Evolutionary conservation across 495 filamentous ascomycete genomes (phyloP).

Genomic region (Trypethelium eluteriae): DNA sequence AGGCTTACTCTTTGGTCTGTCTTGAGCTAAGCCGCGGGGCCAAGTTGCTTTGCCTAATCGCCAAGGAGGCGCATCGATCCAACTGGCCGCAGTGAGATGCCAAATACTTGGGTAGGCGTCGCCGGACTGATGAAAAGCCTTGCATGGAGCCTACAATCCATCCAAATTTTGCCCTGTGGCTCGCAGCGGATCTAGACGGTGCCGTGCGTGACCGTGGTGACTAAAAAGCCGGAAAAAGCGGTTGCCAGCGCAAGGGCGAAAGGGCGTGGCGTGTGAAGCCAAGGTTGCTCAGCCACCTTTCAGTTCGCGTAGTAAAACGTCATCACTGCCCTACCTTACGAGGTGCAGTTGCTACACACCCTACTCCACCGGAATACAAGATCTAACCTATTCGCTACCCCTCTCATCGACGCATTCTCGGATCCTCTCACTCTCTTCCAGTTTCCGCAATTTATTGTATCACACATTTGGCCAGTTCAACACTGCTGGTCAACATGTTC

Average conservation of each 20-base stretch:
- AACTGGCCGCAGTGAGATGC: neutral
- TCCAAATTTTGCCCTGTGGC: neutral
- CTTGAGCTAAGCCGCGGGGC: neutral
- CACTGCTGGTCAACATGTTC: neutral
- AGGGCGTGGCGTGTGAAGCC: neutral
- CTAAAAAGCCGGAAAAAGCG: neutral
- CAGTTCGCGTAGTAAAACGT: neutral
- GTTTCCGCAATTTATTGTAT: neutral
- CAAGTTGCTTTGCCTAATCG: neutral
- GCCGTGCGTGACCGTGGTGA: neutral
- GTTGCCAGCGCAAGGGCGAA: neutral
- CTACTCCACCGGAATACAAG: neutral
- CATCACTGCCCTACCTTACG: neutral
- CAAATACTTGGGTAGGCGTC: neutral
- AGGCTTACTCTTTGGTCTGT: neutral
- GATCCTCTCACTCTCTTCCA: neutral
- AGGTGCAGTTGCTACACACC: no score
- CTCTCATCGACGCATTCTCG: neutral
- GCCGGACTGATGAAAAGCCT: no score
- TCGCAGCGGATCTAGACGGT: neutral
- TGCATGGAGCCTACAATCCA: no score
- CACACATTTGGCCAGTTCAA: neutral
- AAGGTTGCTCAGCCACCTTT: constrained; percentile 10
- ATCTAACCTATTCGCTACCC: neutral
- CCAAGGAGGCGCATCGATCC: neutral